Conservation (phyloP, 306 rosid species). For the Malus asiatica region DNA sequence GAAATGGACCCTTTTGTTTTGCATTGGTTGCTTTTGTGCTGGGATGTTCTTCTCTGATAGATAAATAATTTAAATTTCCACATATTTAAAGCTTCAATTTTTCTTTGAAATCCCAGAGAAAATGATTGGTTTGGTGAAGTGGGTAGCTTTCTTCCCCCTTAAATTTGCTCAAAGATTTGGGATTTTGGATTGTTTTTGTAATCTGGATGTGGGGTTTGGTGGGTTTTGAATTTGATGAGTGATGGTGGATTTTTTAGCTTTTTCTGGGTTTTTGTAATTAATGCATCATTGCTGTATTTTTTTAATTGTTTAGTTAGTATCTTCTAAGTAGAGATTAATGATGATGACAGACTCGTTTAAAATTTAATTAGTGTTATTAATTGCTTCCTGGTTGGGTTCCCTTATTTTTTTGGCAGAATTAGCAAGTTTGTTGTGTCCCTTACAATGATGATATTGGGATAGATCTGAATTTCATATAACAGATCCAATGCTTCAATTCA, state of each 20-base stretch:
- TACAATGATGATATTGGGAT: not conserved
- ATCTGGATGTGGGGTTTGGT: not conserved
- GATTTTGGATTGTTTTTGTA: not conserved
- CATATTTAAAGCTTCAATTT: not conserved
- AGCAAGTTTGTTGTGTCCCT: not conserved
- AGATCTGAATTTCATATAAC: not conserved
- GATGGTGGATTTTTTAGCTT: constrained; percentile 1
- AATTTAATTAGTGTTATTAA: not conserved
- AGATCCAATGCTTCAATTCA: not conserved
- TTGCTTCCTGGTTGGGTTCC: not conserved
- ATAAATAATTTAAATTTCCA: constrained; percentile 6
- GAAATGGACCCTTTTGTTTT: constrained; percentile 45
- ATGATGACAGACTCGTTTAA: not conserved
- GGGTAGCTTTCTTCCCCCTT: constrained; percentile 5
- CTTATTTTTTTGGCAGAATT: not conserved
- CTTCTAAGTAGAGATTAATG: not conserved
- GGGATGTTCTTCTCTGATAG: constrained; percentile 60
- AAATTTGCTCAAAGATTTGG: not conserved
- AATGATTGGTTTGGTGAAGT: constrained; percentile 8
- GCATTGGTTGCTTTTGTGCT: constrained; percentile 45
- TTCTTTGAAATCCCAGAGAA: not conserved
- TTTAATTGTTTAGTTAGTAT: not conserved
- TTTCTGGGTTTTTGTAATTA: not conserved
- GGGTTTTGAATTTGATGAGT: not conserved
- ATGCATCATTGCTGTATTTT: not conserved